Conservation (phyloP, 2,329 filamentous ascomycete species). For the Aspergillus fischeri region DNA sequence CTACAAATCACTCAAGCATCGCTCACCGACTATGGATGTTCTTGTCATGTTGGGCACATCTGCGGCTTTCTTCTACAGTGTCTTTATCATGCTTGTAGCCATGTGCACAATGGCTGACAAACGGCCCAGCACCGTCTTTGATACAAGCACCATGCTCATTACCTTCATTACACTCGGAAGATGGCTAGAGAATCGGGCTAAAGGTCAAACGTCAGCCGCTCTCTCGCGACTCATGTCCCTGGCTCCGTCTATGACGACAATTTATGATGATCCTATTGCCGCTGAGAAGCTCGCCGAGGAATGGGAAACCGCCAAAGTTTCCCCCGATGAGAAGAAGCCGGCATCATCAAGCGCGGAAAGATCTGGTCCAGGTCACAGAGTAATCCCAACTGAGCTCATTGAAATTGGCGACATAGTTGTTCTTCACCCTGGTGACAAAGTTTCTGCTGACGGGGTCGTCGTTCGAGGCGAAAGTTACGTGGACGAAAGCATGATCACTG, state of each 20-base stretch:
- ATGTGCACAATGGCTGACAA: slow-evolving; percentile 69
- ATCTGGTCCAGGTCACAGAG: slow-evolving; percentile 65
- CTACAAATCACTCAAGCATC: slow-evolving; percentile 88
- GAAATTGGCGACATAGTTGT: slow-evolving; percentile 92
- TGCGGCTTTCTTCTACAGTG: slow-evolving; percentile 92
- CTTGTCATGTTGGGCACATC: slow-evolving; percentile 91
- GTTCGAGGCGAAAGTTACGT: slow-evolving; percentile 88
- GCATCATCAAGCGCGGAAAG: slow-evolving; percentile 10
- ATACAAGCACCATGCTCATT: slow-evolving; percentile 97
- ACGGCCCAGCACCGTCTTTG: slow-evolving; percentile 84
- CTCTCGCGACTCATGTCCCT: slow-evolving; percentile 92
- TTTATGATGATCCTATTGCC: slow-evolving; percentile 91
- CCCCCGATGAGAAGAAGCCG: slow-evolving; percentile 10
- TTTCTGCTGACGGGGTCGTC: slow-evolving; percentile 85
- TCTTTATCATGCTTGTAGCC: slow-evolving; percentile 80
- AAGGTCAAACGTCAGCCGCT: slow-evolving; percentile 92
- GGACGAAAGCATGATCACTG: slow-evolving; percentile 98
- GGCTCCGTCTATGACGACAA: slow-evolving; percentile 93
- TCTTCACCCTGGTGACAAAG: slow-evolving; percentile 90
- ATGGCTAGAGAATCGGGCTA: slow-evolving; percentile 89
- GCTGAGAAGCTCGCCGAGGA: slow-evolving; percentile 83
- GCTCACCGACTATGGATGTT: slow-evolving; percentile 95
- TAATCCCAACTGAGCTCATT: slow-evolving; percentile 90
- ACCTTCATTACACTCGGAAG: slow-evolving; percentile 90
- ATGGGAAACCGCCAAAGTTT: slow-evolving; percentile 51